Base-by-base conservation (phyloP, 192 early-diverging fungal genomes). In the Rhizophagus prolifer region DNA sequence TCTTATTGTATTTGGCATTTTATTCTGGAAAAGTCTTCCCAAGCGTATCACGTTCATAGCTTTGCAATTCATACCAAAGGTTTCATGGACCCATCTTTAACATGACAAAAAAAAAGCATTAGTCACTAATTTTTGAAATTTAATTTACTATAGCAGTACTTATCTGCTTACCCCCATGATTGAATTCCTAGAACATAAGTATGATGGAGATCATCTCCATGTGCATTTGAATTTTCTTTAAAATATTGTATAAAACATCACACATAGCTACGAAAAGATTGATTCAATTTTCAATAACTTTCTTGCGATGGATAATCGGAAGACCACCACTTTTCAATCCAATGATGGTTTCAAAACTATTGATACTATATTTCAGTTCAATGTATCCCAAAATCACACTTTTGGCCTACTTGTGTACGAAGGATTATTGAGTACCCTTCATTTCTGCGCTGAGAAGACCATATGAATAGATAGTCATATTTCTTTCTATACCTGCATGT, bases 311-410 rank as follows among this genome's bases (percentile, higher is more conserved):
- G 9, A 44, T 38, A 31, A 41, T 34, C 3, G 77, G 77, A 60
- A 78, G 77, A 72, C 77, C 77, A 47, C 77, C 77, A 46, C 60
- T 72, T 28, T 70, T 19, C 61, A 78, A 61, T 6, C 77, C 77
- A 4, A 72, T 47, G 6, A 78, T 63, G 9, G 77, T 70, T 64
- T 78, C 77, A 4, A 78, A 28, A 13, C 72, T 78, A 28, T 72
- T 64, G 4, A 72, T 46, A 72, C 47, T 78, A 30, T 78, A 38
- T 26, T 72, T 78, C 46, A 78, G 50, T 72, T 78, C 46, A 78
- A 62, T 4, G 70, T 63, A 2, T 60, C 77, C 21, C 77, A 34
- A 78, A 78, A 36, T 78, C 77, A 50, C 77, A 78, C 50, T 62
- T 78, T 72, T 78, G 77, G 0, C 69, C 60, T n/a, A 78, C 36